Base-by-base conservation (phyloP, 1,139 yeast genomes). In the Scheffersomyces insectosa region DNA sequence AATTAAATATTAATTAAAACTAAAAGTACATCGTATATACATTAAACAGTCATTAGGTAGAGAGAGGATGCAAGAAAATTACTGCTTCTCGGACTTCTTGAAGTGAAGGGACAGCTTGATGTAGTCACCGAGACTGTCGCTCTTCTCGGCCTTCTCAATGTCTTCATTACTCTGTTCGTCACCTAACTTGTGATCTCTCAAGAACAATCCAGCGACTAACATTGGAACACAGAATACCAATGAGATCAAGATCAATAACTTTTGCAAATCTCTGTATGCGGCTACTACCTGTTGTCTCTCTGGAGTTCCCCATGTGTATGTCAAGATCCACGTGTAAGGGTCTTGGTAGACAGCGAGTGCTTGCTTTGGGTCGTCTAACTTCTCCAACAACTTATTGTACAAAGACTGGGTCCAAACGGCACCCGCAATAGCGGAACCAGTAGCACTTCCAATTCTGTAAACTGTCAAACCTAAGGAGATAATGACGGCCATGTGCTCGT, bases 401-500 rank as follows among this genome's bases (percentile, higher is more conserved):
- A 67, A 56, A 6, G 49, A 49, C 45, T 65, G 68, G 16, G 71
- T 56, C 75, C 75, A 70, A 25, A 70, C 58, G 15, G 74, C 75
- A 43, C 72, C 74, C 6, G 72, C 63, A 33, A 69, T 60, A 16
- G 72, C 57, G 16, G 63, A 50, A 12, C 72, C 73, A 39, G 65
- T 57, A 8, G 73, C 72, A 32, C 60, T 56, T 35, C 75, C 75
- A 41, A 70, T 56, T 50, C 71, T 57, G 55, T 66, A 69, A 16
- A 61, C 51, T 5, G 71, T 62, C 45, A 63, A 65, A 40, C 65
- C 60, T 37, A 66, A 56, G 3, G 72, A 62, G 31, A 65, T 61
- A 28, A 67, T 58, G 42, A 64, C 62, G 1, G 75, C 72, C 69
- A 70, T 65, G 51, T 66, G 61, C 50, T 68, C 74, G 50, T 70